Evolutionary conservation across 2,329 filamentous ascomycete species (phyloP).

Genomic region (Shiraia bambusicola): DNA sequence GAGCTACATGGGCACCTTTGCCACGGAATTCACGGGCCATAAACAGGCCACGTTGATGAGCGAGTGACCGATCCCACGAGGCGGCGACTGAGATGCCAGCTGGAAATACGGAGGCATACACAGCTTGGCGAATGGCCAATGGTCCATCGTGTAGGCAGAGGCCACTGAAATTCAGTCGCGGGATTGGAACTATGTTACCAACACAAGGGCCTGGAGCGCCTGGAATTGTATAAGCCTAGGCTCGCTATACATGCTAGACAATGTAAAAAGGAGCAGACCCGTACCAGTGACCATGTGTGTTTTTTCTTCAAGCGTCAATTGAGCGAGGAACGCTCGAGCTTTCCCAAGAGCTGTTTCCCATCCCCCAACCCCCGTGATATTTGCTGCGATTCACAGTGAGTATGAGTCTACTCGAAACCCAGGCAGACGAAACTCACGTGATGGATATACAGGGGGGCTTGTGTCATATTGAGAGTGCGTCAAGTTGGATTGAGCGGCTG

Average conservation of each 20-base stretch:
- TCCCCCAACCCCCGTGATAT: conserved; percentile 27
- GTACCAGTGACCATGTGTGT: conserved; percentile 29
- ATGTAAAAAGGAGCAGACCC: neutral
- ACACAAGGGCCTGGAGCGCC: conserved; percentile 31
- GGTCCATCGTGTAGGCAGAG: conserved; percentile 47
- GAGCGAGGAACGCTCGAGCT: conserved; percentile 21
- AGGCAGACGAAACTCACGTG: conserved; percentile 16
- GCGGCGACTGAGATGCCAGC: conserved; percentile 43
- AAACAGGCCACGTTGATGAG: conserved; percentile 33
- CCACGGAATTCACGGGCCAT: conserved; percentile 37
- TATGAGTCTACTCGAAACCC: no score
- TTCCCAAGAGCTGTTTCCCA: conserved; percentile 30
- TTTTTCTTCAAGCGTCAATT: conserved; percentile 30
- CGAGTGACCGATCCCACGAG: conserved; percentile 44
- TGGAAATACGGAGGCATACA: conserved; percentile 41
- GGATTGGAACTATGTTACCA: conserved; percentile 42
- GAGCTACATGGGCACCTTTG: conserved; percentile 45
- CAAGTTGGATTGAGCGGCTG: conserved; percentile 21
- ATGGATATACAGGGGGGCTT: conserved; percentile 32
- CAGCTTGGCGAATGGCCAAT: conserved; percentile 34
- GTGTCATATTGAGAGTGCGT: conserved; percentile 28
- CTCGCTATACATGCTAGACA: no score
- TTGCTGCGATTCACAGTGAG: conserved; percentile 8
- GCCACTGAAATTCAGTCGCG: conserved; percentile 43
- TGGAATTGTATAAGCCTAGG: conserved; percentile 1